Base-by-base conservation (phyloP, 345 rosid genomes). In the Gossypium sturtianum region DNA sequence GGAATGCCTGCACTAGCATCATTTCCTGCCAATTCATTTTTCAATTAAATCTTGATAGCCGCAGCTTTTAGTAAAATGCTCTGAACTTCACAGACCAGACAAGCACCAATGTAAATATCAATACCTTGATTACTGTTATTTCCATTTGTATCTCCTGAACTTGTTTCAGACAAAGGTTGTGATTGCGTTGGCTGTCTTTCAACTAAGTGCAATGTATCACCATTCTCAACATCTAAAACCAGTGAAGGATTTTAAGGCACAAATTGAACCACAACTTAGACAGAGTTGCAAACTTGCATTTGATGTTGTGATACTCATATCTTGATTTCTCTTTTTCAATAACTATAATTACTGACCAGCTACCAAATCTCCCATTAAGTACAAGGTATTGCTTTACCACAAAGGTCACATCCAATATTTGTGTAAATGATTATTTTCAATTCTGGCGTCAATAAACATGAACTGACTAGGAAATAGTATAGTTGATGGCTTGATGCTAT, bases 181-280 rank as follows among this genome's bases (percentile, higher is more conserved):
- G 93, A 66, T 75, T 83, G 90, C 23, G 86, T 63, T 64, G 88
- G 88, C 82, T 89, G 98, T 86, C 99, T 91, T 76, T 81, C 86
- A 79, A 95, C 90, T 85, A 95, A 83, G 78, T 95, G 99, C 80
- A 95, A 78, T 41, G 99, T 93, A 77, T 95, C 92, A 17, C 99
- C 98, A 84, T 81, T 90, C 82, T 95, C 98, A 86, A 93, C 85
- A 80, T 95, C 99, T 93, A 78, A 67, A 80, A 69, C 34, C 29
- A 20, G 90, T 91, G 60, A 87, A 88, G 91, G 70, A 69, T 72
- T 34, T 19, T 66, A 66, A 22, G 2, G 23, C 17, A 72, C 61
- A 48, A 66, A 54, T 47, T 73, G 44, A 78, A 74, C 80, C 17
- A 74, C 49, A 19, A 11, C 9, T 9, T 34, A 29, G 25, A 38